Base-by-base conservation (phyloP, 495 filamentous ascomycete species). In the Pyronema domesticum region DNA sequence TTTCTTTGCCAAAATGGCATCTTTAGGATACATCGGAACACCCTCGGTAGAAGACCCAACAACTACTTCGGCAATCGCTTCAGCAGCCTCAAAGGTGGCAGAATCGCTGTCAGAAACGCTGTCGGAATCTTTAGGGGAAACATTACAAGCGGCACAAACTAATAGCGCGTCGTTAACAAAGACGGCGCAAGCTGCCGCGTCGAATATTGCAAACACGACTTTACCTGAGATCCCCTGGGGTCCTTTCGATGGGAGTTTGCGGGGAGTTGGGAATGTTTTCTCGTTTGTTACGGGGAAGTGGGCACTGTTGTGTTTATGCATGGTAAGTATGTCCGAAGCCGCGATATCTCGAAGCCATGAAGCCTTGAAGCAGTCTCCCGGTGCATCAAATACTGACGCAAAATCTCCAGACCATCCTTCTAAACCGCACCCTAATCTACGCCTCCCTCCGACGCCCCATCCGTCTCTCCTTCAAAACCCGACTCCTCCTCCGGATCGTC, bases 341-440 rank as follows among this genome's bases (percentile, higher is more conserved):
- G 8, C 40, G 11, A 19, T 14, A 5, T 54, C 6, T n/a, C 4
- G 39, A 43, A 43, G 5, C 5, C 23, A 2, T 30, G 23, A 30
- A 30, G 2, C 23, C 5, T 1, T 5, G 5, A 30, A 30, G 23
- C 23, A 17, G 39, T 6, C 39, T 43, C 3, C 13, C 17, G 39
- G 1, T 39, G 35, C 42, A 14, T 3, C 10, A 47, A 19, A 10
- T 10, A 19, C 23, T 51, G 19, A 37, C 48, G 5, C 3, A 51
- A 18, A 1, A 6, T 10, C 18, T n/a, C 35, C 11, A 78, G 77
- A 85, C 86, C 48, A 75, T 98, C 54, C 68, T 98, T 57, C 72
- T 95, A 34, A 95, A 98, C 69, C 80, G 91, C 42, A 89, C 91
- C 10, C 81, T 86, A 39, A 86, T 96, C 51, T 98, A 93, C 67